Base-by-base conservation (phyloP, 179 eudicot genomes). In the Silene vulgaris region DNA sequence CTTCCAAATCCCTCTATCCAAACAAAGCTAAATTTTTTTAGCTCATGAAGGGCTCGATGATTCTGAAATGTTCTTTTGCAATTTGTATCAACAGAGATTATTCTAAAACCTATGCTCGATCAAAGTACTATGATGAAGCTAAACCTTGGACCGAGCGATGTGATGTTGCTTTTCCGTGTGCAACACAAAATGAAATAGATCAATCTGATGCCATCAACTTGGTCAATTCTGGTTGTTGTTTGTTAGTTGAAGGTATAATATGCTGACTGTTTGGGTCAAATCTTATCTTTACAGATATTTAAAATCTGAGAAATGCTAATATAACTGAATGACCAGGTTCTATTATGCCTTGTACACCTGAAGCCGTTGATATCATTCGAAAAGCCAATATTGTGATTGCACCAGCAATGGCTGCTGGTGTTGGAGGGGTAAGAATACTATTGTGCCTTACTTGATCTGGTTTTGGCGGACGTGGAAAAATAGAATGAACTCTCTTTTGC, bases 91-190 rank as follows among this genome's bases (percentile, higher is more conserved):
- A 73, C 89, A 95, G 99, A 89, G 99, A 96, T 81, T 96, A 93
- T 81, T 89, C 98, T 73, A 96, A 96, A 76, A 89, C 98, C 26
- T 93, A 96, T 76, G 98, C 98, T 79, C 89, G 98, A 66, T 86
- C 99, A 21, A 96, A 93, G 86, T 96, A 91, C 80, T 96, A 84
- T 80, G 99, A 96, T 75, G 98, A 91, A 80, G 91, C 92, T 56
- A 96, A 91, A 84, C 99, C 99, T 80, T 96, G 99, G 99, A 90
- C 57, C 72, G 99, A 96, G 84, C 88, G 96, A 74, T 96, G 93
- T 83, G 99, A 96, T 81, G 85, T 93, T 80, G 99, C 96, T 82
- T 96, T 96, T 82, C 93, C 99, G 35, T 96, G 99, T 80, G 96
- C 97, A 61, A 90, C 87, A 17, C 99, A 93, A 76, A 96, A 96